Evolutionary conservation across 768 basidiomycete genomes (phyloP).

Genomic region (Tricholoma flavovirens): DNA sequence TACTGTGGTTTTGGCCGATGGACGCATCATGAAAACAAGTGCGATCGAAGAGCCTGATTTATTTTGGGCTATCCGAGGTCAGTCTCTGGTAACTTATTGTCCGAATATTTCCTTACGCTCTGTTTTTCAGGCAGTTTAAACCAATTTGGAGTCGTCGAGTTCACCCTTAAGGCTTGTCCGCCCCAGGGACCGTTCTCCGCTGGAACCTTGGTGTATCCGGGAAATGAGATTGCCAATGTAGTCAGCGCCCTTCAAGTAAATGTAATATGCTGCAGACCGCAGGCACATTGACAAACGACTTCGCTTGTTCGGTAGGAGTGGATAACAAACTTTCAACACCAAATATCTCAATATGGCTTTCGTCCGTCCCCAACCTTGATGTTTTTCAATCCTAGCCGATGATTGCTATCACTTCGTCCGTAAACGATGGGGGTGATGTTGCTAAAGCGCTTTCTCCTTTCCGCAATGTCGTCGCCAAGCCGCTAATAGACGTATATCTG

Average conservation of each 20-base stretch:
- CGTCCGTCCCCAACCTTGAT: slow-evolving; percentile 2
- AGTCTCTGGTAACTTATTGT: background rate
- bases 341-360: slow-evolving; percentile 5
- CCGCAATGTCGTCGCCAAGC: background rate
- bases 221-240: slow-evolving; percentile 9
- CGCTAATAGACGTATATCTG: slow-evolving; percentile 5
- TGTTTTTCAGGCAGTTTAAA: slow-evolving; percentile 12
- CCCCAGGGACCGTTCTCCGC: slow-evolving; percentile 2
- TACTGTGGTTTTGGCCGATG: slow-evolving; percentile 17
- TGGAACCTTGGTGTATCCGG: slow-evolving; percentile 13
- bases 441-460: background rate
- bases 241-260: slow-evolving; percentile 7
- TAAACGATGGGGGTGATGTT: background rate
- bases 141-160: slow-evolving; percentile 20
- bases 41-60: slow-evolving; percentile 17
- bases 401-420: background rate
- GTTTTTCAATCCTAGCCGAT: slow-evolving; percentile 4
- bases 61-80: slow-evolving; percentile 23
- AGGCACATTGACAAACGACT: background rate
- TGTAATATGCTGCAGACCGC: background rate
- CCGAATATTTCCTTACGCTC: background rate
- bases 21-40: slow-evolving; percentile 12
- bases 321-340: slow-evolving; percentile 3
- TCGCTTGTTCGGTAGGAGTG: slow-evolving; percentile 2
- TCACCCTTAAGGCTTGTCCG: slow-evolving; percentile 13